Base-by-base conservation (phyloP, 208 protist species). In the Leishmania braziliensis region DNA sequence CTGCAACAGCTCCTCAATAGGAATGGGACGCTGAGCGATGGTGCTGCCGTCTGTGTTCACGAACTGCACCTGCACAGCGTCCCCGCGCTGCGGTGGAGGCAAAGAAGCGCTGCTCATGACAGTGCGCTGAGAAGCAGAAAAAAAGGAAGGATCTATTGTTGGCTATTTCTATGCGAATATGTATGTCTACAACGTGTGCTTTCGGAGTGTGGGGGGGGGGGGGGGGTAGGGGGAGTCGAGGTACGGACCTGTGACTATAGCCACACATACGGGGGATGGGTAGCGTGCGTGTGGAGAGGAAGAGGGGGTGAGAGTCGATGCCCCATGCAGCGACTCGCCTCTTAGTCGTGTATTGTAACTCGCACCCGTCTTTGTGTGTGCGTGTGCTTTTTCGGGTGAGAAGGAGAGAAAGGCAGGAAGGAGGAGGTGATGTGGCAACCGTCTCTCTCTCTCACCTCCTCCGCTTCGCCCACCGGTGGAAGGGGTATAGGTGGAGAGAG, bases 1-100 rank as follows among this genome's bases (percentile, higher is more conserved):
- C 36, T 73, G 83, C 39, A 96, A 72, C 10, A 98, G 81, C 62
- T 96, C 95, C 82, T 93, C 86, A 23, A 98, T 80, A 56, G 89
- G 87, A 60, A 98, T 91, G 43, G 93, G 93, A 20, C 80, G 89
- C 68, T 84, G 83, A 6, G 88, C 76, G 48, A 96, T 75, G 29
- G 87, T 82, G 8, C 69, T 70, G 23, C 95, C 93, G 50, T 95
- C 85, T 5, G 68, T 75, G 48, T 82, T 86, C 2, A 97, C 91
- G 33, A 97, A 68, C 82, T 97, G 87, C 16, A 97, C 74, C 65
- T 93, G 89, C 62, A 97, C 86, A 12, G 88, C 72, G 16, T 83
- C 73, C 39, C 82, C 76, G 56, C 68, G 72, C 8, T 56, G 68
- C 1, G 51, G 68, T 48, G 5, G 5, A 36, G 39, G 62, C 23